Evolutionary conservation across 306 rosid genomes (phyloP), one percentile per base, ranked within the genome.

Genomic region (Cucurbita pepo): DNA sequence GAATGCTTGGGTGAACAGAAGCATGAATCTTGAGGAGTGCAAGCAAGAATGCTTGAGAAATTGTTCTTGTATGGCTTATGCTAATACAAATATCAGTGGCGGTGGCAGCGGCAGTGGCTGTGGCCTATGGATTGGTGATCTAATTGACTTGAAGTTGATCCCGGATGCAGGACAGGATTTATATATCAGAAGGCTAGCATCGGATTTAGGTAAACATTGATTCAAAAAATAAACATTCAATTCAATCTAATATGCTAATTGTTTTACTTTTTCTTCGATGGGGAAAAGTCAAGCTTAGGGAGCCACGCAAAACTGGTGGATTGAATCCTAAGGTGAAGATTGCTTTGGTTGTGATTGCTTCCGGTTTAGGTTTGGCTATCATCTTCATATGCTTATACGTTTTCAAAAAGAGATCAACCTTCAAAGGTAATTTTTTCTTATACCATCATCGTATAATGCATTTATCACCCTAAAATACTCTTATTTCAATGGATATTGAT

Each of bases 51-150:
- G 97, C 79, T 79, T 77, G 76, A 76, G 56, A 3, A 83, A 91
- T 15, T 91, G 96, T 55, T 81, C 96, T 41, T 91, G 96, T 47
- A 81, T 72, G 71, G 89, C 90, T 25, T 87, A 78, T 43, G 18
- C 90, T 14, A 85, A 84, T 76, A 77, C 87, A n/a, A 85, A 91
- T 72, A 78, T 89, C 50, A 85, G 88, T 64, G 88, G 79, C 36
- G 22, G 56, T 48, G 91, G 96, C 4, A 81, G 82, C 51, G 96
- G 90, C 21, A 81, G 82, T 58, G 96, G 90, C 21, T 91, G 96
- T 75, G 91, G 73, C 62, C 48, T 85, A 72, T 91, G 97, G 97
- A 80, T 79, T 40, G 92, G 84, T 3, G 84, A 88, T 80, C 81
- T 91, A 1, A 50, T 81, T 10, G 89, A 91, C 56, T 14, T 87